These are phyloP conservation scores for Backusella psychrophila DNA, from an alignment of 192 early-diverging fungal species.

Conservation along the genomic window DNA sequence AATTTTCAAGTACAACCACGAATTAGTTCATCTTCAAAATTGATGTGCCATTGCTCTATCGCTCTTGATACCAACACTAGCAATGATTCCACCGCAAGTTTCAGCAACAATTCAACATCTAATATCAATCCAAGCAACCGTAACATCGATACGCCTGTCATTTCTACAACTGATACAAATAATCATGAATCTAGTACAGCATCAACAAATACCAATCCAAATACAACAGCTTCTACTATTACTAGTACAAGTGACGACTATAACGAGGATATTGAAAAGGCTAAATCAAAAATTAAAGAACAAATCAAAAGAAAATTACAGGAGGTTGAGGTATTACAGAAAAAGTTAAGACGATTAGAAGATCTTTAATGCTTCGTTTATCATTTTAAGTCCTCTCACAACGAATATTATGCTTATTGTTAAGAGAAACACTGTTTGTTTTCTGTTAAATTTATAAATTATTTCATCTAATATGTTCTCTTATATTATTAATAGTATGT, in stretches of 20 bases:
- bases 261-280: background rate
- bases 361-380: background rate
- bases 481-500: constrained; percentile 2
- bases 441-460: background rate
- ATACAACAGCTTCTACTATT: background rate
- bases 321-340: background rate
- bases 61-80: background rate
- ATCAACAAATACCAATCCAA: constrained; percentile 4
- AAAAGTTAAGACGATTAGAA: constrained; percentile 10
- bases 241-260: background rate
- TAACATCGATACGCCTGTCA: background rate
- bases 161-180: constrained; percentile 2
- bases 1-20: constrained; percentile 1
- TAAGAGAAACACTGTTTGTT: background rate
- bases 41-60: background rate
- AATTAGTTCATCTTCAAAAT: constrained; percentile 3
- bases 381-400: background rate
- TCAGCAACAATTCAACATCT: background rate
- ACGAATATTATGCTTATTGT: background rate
- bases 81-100: background rate
- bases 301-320: constrained; percentile 5
- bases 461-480: background rate
- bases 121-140: background rate
- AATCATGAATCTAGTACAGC: background rate
- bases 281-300: background rate